Conservation (phyloP, 1,139 yeast species). For the Suzukiozyma palmioleophila region DNA sequence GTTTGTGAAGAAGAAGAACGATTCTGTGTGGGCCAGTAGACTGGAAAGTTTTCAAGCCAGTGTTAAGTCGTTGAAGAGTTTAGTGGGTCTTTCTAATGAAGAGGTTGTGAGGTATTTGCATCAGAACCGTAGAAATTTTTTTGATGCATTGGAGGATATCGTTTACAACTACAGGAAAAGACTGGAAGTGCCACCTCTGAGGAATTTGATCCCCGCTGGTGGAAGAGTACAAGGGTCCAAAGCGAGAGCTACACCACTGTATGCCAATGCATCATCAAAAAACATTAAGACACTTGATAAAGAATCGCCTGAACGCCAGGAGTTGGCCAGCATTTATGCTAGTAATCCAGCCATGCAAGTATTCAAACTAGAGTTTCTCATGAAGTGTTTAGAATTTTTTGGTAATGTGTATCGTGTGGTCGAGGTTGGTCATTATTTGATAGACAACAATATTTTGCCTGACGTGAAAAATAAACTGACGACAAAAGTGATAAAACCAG, state of each 20-base stretch:
- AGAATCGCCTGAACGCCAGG: slow-evolving; percentile 13
- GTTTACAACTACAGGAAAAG: slow-evolving; percentile 15
- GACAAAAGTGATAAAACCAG: neutral
- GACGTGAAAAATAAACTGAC: neutral
- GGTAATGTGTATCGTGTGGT: slow-evolving; percentile 35
- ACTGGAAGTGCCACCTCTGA: slow-evolving; percentile 4
- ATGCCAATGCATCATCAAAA: neutral
- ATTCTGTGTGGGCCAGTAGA: neutral
- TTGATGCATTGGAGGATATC: slow-evolving; percentile 25
- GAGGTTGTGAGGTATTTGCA: slow-evolving; percentile 2
- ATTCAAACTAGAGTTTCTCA: slow-evolving; percentile 28
- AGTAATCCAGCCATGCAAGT: slow-evolving; percentile 19
- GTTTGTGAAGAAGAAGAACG: neutral
- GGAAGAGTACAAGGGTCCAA: slow-evolving; percentile 24
- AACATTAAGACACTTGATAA: slow-evolving; percentile 11
- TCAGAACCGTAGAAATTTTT: slow-evolving; percentile 12
- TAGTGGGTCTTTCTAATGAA: neutral
- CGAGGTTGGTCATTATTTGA: slow-evolving; percentile 15
- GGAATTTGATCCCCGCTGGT: slow-evolving; percentile 9
- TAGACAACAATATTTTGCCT: neutral
- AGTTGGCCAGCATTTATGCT: slow-evolving; percentile 15
- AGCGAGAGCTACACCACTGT: neutral
- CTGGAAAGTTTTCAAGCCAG: slow-evolving; percentile 1
- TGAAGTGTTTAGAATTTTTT: slow-evolving; percentile 33
- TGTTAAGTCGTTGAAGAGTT: neutral